phyloP scores from a whole-genome alignment of 2,329 filamentous ascomycete genomes.

The Dactylellina sp. region DNA sequence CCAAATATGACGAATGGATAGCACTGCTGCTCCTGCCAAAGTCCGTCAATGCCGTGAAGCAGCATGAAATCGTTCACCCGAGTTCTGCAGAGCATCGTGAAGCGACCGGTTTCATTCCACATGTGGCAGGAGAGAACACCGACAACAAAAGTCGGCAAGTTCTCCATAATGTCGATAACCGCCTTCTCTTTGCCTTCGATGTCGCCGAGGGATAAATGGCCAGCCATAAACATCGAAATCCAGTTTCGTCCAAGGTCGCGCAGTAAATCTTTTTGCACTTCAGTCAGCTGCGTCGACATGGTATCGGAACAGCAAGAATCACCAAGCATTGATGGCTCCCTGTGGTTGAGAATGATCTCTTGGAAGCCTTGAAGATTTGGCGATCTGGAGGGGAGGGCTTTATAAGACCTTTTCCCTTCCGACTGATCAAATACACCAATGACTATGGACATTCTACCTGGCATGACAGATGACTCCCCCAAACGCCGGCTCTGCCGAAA shows the following conservation, averaged over 20 bases:
- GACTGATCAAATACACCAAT: conserved; percentile 57
- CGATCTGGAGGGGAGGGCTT: conserved; percentile 55
- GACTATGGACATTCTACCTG: conserved; percentile 57
- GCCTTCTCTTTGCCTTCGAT: conserved; percentile 46
- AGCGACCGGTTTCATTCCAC: conserved; percentile 55
- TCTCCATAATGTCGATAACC: conserved; percentile 53
- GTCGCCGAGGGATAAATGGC: conserved; percentile 46
- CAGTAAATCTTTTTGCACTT: conserved; percentile 57
- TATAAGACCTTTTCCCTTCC: conserved; percentile 55
- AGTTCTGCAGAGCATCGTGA: conserved; percentile 55
- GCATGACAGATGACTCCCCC: conserved; percentile 54
- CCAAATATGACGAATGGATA: conserved; percentile 56
- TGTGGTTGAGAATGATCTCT: conserved; percentile 55
- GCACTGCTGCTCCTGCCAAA: conserved; percentile 54
- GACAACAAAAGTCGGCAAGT: conserved; percentile 48
- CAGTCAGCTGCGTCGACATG: conserved; percentile 57
- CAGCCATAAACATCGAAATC: conserved; percentile 56
- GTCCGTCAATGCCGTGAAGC: conserved; percentile 53
- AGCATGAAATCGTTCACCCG: conserved; percentile 55
- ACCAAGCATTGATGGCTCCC: conserved; percentile 56
- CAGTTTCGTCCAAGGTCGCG: conserved; percentile 54
- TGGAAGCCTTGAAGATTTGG: conserved; percentile 52
- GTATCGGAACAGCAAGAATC: conserved; percentile 54
- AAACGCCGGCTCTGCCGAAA: conserved; percentile 56
- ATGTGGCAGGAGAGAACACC: conserved; percentile 53